Evolutionary conservation across 116 monocot genomes (phyloP).

Genomic region (Thalassia testudinum): DNA sequence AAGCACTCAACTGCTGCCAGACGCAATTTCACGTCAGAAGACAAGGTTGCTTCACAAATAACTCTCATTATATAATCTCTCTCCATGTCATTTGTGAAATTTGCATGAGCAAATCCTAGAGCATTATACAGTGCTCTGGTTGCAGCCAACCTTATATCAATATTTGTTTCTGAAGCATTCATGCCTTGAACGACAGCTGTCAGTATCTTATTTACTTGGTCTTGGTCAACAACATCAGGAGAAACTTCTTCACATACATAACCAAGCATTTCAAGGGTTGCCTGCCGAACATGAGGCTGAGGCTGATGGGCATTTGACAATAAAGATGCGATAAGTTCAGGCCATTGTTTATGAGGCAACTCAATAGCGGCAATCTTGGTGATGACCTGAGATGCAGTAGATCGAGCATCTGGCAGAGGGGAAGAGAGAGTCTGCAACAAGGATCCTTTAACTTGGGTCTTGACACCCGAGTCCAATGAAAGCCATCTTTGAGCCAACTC

Average conservation of each 20-base stretch:
- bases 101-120: constrained; percentile 34
- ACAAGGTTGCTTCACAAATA: constrained; percentile 32
- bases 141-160: constrained; percentile 34
- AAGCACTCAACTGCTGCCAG: constrained; percentile 34
- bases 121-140: constrained; percentile 33
- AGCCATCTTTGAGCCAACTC: constrained; percentile 34
- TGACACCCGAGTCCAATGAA: constrained; percentile 23
- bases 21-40: constrained; percentile 20
- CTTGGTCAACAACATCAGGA: constrained; percentile 32
- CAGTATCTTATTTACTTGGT: too few species aligned
- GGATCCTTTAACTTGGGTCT: too few species aligned
- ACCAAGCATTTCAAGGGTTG: constrained; percentile 41
- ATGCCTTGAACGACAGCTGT: too few species aligned
- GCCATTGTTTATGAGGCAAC: too few species aligned
- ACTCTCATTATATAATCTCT: constrained; percentile 41
- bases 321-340: too few species aligned
- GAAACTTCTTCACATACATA: constrained; percentile 40
- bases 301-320: constrained; percentile 22
- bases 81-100: constrained; percentile 39
- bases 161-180: too few species aligned
- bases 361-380: too few species aligned
- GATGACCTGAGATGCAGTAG: too few species aligned
- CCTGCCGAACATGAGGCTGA: too few species aligned
- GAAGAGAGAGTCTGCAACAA: constrained; percentile 39
- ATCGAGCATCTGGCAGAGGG: constrained; percentile 34